Evolutionary conservation across 164 flowering plant genomes (phyloP), one percentile per base, ranked within the genome.

Genomic region (Nymphaea colorata): DNA sequence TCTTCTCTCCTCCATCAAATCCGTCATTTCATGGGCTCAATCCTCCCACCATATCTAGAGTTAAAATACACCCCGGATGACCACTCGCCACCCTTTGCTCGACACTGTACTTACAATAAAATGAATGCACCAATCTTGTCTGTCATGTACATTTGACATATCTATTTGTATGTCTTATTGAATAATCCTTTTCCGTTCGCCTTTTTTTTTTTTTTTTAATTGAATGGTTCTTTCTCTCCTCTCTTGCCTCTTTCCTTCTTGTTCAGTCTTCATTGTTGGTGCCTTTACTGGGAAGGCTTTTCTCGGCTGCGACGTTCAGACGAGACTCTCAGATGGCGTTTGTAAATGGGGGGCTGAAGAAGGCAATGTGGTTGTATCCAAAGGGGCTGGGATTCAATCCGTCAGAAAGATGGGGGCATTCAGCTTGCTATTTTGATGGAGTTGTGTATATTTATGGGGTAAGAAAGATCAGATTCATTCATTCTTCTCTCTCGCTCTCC

Each of bases 101-200:
- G 96, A 85, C 86, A 92, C 75, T 84, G 87, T 87, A 88, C 90
- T 88, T 84, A 73, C 69, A 72, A 76, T 71, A 88, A 92, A 84
- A 79, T 88, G 91, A 92, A 88, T 89, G 92, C 90, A 66, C 93
- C 93, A 79, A 89, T 89, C 98, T 87, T 92, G 83, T 92, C 98
- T 90, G 98, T 90, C 98, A 68, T 73, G 75, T 85, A 79, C 80
- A 83, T 73, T 71, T 86, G 87, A 87, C 85, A 73, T 79, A 77
- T 83, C 7, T 12, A 6, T 25, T 47, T 47, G 55, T 47, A 47
- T 47, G 55, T 47, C 4, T 47, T 47, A 25, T 82, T 82, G 80
- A 59, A 77, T 79, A 80, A 77, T 79, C 82, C 82, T 75, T 82
- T 77, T 78, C 79, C 70, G 76, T 74, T 82, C 81, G 82, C 81